These are phyloP conservation scores for Stropharia rugosoannulata DNA, from an alignment of 768 basidiomycete genomes.

Conservation along the genomic window DNA sequence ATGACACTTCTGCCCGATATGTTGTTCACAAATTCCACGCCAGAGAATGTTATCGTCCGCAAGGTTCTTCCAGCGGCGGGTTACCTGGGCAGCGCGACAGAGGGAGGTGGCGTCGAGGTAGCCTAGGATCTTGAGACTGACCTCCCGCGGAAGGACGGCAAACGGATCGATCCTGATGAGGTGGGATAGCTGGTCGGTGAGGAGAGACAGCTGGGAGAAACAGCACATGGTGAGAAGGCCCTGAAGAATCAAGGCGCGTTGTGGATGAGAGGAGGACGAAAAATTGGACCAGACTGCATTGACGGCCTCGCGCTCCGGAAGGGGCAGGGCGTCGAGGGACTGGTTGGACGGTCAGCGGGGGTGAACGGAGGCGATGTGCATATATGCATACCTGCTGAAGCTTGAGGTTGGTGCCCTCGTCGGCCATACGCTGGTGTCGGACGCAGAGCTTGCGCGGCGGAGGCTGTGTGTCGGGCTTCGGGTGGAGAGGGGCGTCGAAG, in stretches of 20 bases:
- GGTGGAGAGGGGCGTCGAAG: slow-evolving; percentile 14
- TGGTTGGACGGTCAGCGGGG: slow-evolving; percentile 29
- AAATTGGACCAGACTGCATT: slow-evolving; percentile 96
- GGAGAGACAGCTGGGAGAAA: slow-evolving; percentile 95
- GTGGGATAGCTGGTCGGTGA: slow-evolving; percentile 87
- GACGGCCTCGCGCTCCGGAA: slow-evolving; percentile 84
- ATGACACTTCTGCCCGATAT: slow-evolving; percentile 93
- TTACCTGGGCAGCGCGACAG: slow-evolving; percentile 92
- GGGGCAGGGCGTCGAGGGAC: slow-evolving; percentile 88
- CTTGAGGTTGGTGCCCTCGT: slow-evolving; percentile 90
- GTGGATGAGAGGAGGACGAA: slow-evolving; percentile 88
- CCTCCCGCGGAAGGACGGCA: slow-evolving; percentile 84
- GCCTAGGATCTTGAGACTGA: slow-evolving; percentile 81
- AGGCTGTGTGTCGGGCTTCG: slow-evolving; percentile 19
- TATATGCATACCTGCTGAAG: slow-evolving; percentile 73
- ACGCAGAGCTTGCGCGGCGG: slow-evolving; percentile 81
- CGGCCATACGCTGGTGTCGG: slow-evolving; percentile 94
- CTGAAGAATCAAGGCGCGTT: slow-evolving; percentile 91
- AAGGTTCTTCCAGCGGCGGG: slow-evolving; percentile 77
- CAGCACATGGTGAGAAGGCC: slow-evolving; percentile 99
- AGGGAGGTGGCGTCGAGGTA: slow-evolving; percentile 92
- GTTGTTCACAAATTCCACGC: slow-evolving; percentile 96
- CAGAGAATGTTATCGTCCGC: slow-evolving; percentile 97
- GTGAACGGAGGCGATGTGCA: background rate
- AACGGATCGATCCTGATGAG: slow-evolving; percentile 98